These are phyloP conservation scores for Endoconidiophora polonica DNA, from an alignment of 2,329 filamentous ascomycete genomes.

Conservation along the genomic window DNA sequence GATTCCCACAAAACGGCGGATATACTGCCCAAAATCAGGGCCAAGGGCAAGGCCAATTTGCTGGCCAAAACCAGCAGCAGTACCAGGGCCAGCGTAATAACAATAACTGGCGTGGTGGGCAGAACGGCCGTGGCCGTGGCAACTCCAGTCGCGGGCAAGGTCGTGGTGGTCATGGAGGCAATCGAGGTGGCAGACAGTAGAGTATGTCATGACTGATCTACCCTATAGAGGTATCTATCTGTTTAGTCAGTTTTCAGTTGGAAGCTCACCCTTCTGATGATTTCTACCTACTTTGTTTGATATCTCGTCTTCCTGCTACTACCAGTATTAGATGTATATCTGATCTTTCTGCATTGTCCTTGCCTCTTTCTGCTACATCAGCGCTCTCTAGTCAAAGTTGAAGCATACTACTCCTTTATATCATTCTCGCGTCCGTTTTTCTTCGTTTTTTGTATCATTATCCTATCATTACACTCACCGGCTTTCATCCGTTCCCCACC, in stretches of 20 bases:
- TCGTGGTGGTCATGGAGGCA: constrained; percentile 16
- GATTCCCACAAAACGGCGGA: neutral
- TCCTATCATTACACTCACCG: neutral
- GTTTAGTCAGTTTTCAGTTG: neutral
- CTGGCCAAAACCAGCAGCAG: neutral
- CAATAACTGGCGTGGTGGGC: constrained; percentile 9
- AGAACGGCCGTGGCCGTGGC: constrained; percentile 11
- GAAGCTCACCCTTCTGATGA: neutral
- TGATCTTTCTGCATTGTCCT: neutral
- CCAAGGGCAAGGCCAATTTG: neutral
- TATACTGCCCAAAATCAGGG: neutral
- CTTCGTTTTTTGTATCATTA: constrained; percentile 1
- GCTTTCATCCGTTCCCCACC: neutral
- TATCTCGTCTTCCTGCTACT: neutral
- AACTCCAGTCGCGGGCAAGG: constrained; percentile 18
- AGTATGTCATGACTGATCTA: neutral
- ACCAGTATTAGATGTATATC: neutral
- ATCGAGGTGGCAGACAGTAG: constrained; percentile 11
- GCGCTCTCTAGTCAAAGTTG: neutral
- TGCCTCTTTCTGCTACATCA: neutral
- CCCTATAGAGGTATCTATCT: neutral
- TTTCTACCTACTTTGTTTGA: constrained; percentile 1
- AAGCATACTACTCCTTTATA: neutral
- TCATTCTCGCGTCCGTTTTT: neutral
- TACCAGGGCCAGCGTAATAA: constrained; percentile 4